Percentiles rank a stretch among this genome's conserved stretches.
Conservation (phyloP, 495 filamentous ascomycete genomes). For the Xanthoparmelia taractica region DNA sequence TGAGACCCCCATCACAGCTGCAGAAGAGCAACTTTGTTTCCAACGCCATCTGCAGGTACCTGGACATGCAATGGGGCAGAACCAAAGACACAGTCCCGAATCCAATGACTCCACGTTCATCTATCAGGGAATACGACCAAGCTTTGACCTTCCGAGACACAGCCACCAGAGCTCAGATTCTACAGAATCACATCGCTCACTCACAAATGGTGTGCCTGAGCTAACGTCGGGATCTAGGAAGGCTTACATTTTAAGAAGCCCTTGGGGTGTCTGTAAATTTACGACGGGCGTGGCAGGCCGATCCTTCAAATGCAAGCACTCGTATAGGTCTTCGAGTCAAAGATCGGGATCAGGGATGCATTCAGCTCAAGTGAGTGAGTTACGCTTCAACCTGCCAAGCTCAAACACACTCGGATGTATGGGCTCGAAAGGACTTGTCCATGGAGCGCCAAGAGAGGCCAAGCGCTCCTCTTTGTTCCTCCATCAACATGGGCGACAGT, state of each 20-base stretch:
- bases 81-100: not conserved
- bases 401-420: conserved; percentile 19
- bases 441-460: conserved; percentile 16
- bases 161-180: conserved; percentile 13
- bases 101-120: not conserved
- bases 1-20: not conserved
- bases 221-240: conserved; percentile 23
- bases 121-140: not conserved
- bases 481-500: conserved; percentile 8
- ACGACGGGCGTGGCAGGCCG: conserved; percentile 63
- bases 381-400: conserved; percentile 77
- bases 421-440: conserved; percentile 28
- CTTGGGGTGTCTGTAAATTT: conserved; percentile 85
- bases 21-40: conserved; percentile 5
- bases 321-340: conserved; percentile 38
- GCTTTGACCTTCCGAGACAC: conserved; percentile 13
- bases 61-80: not conserved
- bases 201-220: conserved; percentile 4
- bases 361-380: conserved; percentile 64
- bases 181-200: not conserved
- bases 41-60: conserved; percentile 9
- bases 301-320: conserved; percentile 70
- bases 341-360: conserved; percentile 23
- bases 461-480: conserved; percentile 20
- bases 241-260: conserved; percentile 64